A percentile compares a stretch with the other conserved stretches of the same genome.
Conservation (phyloP, 768 basidiomycete genomes). For the Hortiboletus flavorubellus region DNA sequence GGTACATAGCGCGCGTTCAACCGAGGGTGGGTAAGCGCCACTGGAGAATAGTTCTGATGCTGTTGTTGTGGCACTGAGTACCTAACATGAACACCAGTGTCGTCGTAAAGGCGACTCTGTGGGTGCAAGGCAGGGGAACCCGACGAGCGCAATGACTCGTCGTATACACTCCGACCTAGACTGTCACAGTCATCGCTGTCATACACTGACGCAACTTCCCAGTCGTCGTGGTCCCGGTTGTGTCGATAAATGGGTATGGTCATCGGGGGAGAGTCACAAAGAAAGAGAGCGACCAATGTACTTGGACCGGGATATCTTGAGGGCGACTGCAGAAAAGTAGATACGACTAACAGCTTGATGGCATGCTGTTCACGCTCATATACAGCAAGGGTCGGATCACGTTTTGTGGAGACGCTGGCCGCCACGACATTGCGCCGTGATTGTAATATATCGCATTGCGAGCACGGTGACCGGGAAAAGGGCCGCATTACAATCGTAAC, state of each 20-base stretch:
- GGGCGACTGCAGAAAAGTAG: neutral
- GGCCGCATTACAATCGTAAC: constrained; percentile 7
- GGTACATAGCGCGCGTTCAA: constrained; percentile 10
- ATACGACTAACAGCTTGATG: neutral
- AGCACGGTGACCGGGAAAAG: constrained; percentile 6
- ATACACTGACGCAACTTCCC: constrained; percentile 30
- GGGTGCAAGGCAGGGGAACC: constrained; percentile 2
- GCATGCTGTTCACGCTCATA: constrained; percentile 14
- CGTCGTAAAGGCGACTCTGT: constrained; percentile 5
- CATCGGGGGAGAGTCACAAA: constrained; percentile 9
- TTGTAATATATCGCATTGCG: constrained; percentile 11
- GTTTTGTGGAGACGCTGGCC: constrained; percentile 22
- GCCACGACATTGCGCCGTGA: constrained; percentile 24
- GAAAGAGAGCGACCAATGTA: neutral
- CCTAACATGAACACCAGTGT: constrained; percentile 4
- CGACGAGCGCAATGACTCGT: constrained; percentile 10
- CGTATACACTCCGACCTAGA: constrained; percentile 19
- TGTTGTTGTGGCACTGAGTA: constrained; percentile 19
- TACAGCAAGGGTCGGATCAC: constrained; percentile 26
- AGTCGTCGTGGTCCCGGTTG: constrained; percentile 22
- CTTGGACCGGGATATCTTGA: neutral
- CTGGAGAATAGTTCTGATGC: constrained; percentile 8
- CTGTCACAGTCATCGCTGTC: constrained; percentile 29
- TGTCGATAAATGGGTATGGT: constrained; percentile 28
- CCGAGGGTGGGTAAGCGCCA: neutral